These are phyloP conservation scores for Eucalyptus decipiens DNA, from an alignment of 345 rosid genomes.

Conservation along the genomic window DNA sequence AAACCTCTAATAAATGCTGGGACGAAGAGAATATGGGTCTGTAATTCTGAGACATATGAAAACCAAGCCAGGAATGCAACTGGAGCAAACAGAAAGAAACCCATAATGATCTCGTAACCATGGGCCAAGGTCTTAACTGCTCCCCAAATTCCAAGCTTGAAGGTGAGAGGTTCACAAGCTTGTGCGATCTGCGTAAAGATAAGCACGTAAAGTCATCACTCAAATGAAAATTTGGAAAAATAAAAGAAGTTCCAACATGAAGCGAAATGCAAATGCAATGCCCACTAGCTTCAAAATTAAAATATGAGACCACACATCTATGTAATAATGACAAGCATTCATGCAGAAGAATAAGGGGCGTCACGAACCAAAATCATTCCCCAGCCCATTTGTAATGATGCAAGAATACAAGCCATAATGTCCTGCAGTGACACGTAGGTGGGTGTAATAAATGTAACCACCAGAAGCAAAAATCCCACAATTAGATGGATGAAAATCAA, in stretches of 20 bases:
- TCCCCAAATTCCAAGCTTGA: constrained; percentile 78
- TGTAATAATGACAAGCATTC: not conserved
- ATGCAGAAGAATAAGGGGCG: not conserved
- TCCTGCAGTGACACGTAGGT: constrained; percentile 82
- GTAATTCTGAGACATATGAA: constrained; percentile 92
- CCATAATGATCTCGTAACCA: constrained; percentile 91
- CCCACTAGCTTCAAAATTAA: not conserved
- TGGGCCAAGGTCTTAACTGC: constrained; percentile 82
- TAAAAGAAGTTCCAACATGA: not conserved
- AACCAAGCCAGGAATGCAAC: constrained; percentile 99
- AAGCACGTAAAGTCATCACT: not conserved
- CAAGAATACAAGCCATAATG: constrained; percentile 80
- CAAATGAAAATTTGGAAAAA: not conserved
- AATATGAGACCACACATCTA: not conserved
- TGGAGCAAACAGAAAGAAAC: constrained; percentile 86
- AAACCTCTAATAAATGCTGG: constrained; percentile 98
- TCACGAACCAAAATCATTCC: constrained; percentile 83
- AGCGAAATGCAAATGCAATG: not conserved
- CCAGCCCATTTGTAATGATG: constrained; percentile 98
- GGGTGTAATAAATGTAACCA: constrained; percentile 67
- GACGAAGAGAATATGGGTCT: constrained; percentile 96
- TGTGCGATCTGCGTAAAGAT: constrained; percentile 60
- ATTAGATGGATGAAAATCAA: constrained; percentile 85
- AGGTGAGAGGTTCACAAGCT: constrained; percentile 73
- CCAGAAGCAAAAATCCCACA: constrained; percentile 85